Percentiles rank a stretch among this genome's conserved stretches.
phyloP scores from a whole-genome alignment of 2,329 filamentous ascomycete genomes.

The Hymenoscyphus fructigenus region DNA sequence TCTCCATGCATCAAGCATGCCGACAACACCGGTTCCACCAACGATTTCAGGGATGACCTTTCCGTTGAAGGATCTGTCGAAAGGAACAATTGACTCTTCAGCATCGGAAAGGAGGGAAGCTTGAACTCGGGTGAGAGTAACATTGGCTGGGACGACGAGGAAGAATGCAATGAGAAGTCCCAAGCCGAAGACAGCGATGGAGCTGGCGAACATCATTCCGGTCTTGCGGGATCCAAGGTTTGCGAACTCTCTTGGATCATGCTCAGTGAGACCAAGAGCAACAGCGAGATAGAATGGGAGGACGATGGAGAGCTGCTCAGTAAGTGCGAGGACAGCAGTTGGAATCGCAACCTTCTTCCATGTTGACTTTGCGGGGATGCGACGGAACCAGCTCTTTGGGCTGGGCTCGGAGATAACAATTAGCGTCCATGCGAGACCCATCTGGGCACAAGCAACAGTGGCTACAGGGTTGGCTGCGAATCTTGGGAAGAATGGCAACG shows the following conservation, averaged over 20 bases:
- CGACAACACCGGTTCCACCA: conserved; percentile 69
- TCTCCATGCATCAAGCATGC: conserved; percentile 74
- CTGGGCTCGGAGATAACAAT: conserved; percentile 74
- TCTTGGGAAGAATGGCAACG: conserved; percentile 43
- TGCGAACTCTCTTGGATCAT: conserved; percentile 22
- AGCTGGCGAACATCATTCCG: conserved; percentile 45
- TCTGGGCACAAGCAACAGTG: conserved; percentile 61
- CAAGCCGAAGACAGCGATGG: conserved; percentile 45
- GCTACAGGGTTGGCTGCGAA: conserved; percentile 55
- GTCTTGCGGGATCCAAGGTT: conserved; percentile 38
- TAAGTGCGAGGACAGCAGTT: conserved; percentile 60
- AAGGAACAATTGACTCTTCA: conserved; percentile 81
- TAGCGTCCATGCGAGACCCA: conserved; percentile 81
- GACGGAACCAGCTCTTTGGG: conserved; percentile 57
- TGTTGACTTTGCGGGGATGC: conserved; percentile 64
- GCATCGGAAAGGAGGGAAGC: conserved; percentile 81
- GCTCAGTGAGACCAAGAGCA: conserved; percentile 38
- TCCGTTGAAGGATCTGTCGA: conserved; percentile 83
- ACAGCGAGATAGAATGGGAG: conserved; percentile 49
- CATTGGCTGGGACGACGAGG: conserved; percentile 71
- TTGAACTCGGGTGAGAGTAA: conserved; percentile 79
- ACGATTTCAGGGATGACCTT: conserved; percentile 72
- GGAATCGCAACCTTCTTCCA: conserved; percentile 70
- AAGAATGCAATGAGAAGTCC: conserved; percentile 55
- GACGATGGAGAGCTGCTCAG: conserved; percentile 49